Conservation (phyloP, 306 rosid genomes). For the Benincasa hispida region DNA sequence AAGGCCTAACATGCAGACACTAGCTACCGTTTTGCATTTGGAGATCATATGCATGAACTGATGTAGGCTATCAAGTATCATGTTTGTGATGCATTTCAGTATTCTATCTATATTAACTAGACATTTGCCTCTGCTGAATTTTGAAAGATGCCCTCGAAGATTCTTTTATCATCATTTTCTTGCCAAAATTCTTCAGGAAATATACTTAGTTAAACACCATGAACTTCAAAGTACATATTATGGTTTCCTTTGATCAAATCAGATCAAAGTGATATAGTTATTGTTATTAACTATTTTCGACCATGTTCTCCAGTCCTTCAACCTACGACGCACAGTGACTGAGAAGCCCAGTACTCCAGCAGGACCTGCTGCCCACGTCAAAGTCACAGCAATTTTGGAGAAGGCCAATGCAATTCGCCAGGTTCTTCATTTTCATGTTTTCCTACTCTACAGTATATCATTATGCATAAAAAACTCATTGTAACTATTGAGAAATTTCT, state of each 20-base stretch:
- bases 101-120: not conserved
- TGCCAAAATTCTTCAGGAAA: not conserved
- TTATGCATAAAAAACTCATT: not conserved
- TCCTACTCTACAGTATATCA: not conserved
- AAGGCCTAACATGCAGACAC: not conserved
- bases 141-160: not conserved
- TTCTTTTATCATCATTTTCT: not conserved
- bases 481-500: constrained; percentile 12
- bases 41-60: not conserved
- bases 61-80: not conserved
- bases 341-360: constrained; percentile 32
- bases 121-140: not conserved
- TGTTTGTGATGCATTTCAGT: not conserved
- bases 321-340: constrained; percentile 59
- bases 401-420: constrained; percentile 95
- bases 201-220: not conserved
- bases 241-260: not conserved
- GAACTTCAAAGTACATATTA: not conserved
- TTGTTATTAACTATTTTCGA: constrained; percentile 11
- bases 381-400: constrained; percentile 90
- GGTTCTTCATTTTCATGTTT: constrained; percentile 26
- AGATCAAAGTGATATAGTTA: not conserved
- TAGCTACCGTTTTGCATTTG: not conserved
- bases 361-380: constrained; percentile 40
- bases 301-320: constrained; percentile 55